phyloP scores from a whole-genome alignment of 106 monocot genomes.

The Acorus calamus region DNA sequence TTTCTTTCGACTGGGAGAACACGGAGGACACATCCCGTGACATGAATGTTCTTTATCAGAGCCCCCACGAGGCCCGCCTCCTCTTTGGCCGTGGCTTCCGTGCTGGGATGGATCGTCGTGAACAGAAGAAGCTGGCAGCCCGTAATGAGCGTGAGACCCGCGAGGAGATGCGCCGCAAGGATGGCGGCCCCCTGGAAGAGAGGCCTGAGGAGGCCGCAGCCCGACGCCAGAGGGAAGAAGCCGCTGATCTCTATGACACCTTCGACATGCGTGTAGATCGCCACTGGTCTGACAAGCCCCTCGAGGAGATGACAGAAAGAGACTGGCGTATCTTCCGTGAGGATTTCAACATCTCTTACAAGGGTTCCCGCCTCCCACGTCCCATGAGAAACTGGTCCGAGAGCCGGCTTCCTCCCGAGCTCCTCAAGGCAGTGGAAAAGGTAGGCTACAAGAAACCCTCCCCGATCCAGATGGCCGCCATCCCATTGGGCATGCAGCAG shows the following conservation, averaged over 20 bases:
- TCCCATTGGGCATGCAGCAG: slow-evolving; percentile 94
- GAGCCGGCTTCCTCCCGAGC: slow-evolving; percentile 58
- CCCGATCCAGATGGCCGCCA: slow-evolving; percentile 97
- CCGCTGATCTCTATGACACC: slow-evolving; percentile 76
- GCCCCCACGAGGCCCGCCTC: slow-evolving; percentile 81
- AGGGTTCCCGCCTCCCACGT: slow-evolving; percentile 67
- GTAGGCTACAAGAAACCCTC: slow-evolving; percentile 82
- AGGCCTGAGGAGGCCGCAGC: slow-evolving; percentile 60
- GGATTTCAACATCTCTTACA: slow-evolving; percentile 93
- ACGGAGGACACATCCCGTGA: slow-evolving; percentile 97
- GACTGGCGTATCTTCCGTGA: slow-evolving; percentile 97
- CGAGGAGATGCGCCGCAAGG: slow-evolving; percentile 65
- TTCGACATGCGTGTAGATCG: slow-evolving; percentile 96
- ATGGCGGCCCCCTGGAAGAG: slow-evolving; percentile 45
- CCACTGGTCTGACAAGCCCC: slow-evolving; percentile 91
- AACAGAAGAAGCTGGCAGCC: slow-evolving; percentile 90
- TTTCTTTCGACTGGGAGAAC: slow-evolving; percentile 99
- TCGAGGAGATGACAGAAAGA: slow-evolving; percentile 93
- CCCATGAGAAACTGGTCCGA: slow-evolving; percentile 91
- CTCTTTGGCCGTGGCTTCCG: slow-evolving; percentile 87
- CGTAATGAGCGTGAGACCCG: slow-evolving; percentile 80
- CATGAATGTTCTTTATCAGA: slow-evolving; percentile 88
- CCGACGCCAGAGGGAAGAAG: slow-evolving; percentile 57
- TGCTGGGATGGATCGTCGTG: slow-evolving; percentile 80
- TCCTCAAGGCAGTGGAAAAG: slow-evolving; percentile 79